Conservation (phyloP, 495 filamentous ascomycete genomes). For the Ascobolus immersus region DNA sequence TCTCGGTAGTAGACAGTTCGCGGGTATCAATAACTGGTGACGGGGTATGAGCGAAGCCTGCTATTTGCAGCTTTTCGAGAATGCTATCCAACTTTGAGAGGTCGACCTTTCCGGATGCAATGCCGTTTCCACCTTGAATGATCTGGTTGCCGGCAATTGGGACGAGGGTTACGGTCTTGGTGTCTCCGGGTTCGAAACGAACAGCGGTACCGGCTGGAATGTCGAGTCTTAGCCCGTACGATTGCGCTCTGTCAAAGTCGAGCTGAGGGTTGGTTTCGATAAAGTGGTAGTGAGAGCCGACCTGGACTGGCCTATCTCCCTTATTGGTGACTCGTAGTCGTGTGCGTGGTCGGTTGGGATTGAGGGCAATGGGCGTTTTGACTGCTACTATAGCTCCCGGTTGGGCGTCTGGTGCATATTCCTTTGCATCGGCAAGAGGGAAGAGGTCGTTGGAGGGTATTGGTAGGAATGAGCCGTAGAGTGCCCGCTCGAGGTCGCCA, state of each 20-base stretch:
- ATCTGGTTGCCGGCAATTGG: slow-evolving; percentile 63
- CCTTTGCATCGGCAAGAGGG: slow-evolving; percentile 19
- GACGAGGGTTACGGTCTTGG: slow-evolving; percentile 75
- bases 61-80: slow-evolving; percentile 32
- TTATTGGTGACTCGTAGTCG: slow-evolving; percentile 53
- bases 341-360: slow-evolving; percentile 49
- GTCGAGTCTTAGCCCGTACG: slow-evolving; percentile 72
- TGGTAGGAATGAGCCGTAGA: slow-evolving; percentile 84
- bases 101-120: slow-evolving; percentile 53
- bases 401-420: background rate
- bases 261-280: slow-evolving; percentile 79
- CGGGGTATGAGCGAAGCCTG: slow-evolving; percentile 52
- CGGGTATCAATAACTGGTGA: slow-evolving; percentile 30
- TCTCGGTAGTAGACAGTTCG: slow-evolving; percentile 26
- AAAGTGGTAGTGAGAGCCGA: slow-evolving; percentile 92
- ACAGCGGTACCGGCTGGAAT: slow-evolving; percentile 81
- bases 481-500: slow-evolving; percentile 57
- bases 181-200: slow-evolving; percentile 84
- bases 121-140: slow-evolving; percentile 61
- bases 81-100: slow-evolving; percentile 30
- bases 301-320: slow-evolving; percentile 55
- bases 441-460: slow-evolving; percentile 43
- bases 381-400: slow-evolving; percentile 43
- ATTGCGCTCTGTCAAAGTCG: slow-evolving; percentile 64
- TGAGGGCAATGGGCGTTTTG: slow-evolving; percentile 42